Evolutionary conservation across 306 rosid species (phyloP).

Genomic region (Glycine tomentella): DNA sequence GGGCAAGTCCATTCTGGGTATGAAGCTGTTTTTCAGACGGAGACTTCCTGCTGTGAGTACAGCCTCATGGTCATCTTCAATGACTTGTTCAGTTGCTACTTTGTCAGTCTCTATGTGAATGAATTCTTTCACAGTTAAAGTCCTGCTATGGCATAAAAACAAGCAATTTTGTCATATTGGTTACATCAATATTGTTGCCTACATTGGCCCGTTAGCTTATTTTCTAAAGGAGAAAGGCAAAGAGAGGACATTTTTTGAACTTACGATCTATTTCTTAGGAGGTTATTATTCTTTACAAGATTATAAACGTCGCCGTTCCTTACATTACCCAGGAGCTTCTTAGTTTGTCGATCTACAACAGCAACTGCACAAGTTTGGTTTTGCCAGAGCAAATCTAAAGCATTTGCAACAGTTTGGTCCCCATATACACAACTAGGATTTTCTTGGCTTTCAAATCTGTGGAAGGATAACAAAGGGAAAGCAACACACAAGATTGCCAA

Average conservation of each 20-base stretch:
- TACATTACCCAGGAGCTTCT: slow-evolving; percentile 67
- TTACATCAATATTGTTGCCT: not conserved
- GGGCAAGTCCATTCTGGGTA: slow-evolving; percentile 62
- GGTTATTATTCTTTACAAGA: slow-evolving; percentile 55
- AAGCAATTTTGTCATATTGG: slow-evolving; percentile 1
- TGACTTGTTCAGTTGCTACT: slow-evolving; percentile 28
- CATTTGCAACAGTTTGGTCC: slow-evolving; percentile 67
- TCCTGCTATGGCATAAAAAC: slow-evolving; percentile 49
- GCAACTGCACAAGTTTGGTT: slow-evolving; percentile 57
- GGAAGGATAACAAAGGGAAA: slow-evolving; percentile 21
- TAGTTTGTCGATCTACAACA: slow-evolving; percentile 52
- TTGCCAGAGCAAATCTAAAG: slow-evolving; percentile 57
- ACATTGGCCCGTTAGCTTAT: not conserved
- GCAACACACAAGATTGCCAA: not conserved
- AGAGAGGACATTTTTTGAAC: slow-evolving; percentile 21
- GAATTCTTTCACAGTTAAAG: slow-evolving; percentile 58
- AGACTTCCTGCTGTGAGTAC: slow-evolving; percentile 44
- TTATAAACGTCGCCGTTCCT: slow-evolving; percentile 59
- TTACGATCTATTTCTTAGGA: slow-evolving; percentile 56
- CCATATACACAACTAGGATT: slow-evolving; percentile 57
- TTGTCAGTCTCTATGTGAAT: slow-evolving; percentile 50
- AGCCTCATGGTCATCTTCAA: slow-evolving; percentile 44
- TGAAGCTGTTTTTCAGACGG: slow-evolving; percentile 45
- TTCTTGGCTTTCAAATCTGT: slow-evolving; percentile 64
- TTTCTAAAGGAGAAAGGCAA: too few relatives aligned